A percentile compares a stretch with the other conserved stretches of the same genome.
phyloP scores from a whole-genome alignment of 148 eudicot species.

The Diospyros lotus region DNA sequence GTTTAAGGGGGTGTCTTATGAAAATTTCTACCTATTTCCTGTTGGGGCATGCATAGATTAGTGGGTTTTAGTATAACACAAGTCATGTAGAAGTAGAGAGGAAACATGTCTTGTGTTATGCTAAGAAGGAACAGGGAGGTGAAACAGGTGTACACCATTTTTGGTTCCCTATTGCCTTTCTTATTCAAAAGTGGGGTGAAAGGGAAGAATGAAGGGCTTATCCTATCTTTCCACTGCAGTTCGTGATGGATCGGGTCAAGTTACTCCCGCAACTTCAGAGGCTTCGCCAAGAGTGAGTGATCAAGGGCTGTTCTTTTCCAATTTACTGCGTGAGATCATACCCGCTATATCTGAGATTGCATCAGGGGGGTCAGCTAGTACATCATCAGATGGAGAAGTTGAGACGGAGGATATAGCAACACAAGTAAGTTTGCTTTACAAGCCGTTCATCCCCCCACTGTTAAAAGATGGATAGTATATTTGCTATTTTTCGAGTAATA shows the following conservation, averaged over 20 bases:
- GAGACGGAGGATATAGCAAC: conserved; percentile 8
- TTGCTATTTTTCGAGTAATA: not conserved
- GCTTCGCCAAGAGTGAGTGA: conserved; percentile 24
- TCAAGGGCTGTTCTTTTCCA: conserved; percentile 41
- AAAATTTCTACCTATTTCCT: no score
- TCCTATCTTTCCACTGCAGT: conserved; percentile 4
- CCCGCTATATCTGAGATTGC: conserved; percentile 35
- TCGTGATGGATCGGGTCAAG: conserved; percentile 15
- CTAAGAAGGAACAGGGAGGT: not conserved
- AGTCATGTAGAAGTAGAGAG: no score
- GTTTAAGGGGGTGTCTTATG: no score
- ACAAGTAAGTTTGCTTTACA: no score
- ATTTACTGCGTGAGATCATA: conserved; percentile 43
- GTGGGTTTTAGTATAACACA: no score
- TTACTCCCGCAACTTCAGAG: conserved; percentile 20
- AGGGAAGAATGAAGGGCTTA: conserved; percentile 10
- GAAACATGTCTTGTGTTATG: not conserved
- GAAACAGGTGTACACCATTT: conserved; percentile 7
- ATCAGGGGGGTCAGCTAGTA: conserved; percentile 7
- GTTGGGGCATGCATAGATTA: no score
- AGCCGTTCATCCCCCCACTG: not conserved
- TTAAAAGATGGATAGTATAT: not conserved
- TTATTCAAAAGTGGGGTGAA: no score
- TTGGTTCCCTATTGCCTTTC: no score
- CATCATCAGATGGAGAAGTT: conserved; percentile 14